Evolutionary conservation across 1,284 basidiomycete genomes (phyloP), one percentile per base, ranked within the genome.

Genomic region (Trichosporon ovoides): DNA sequence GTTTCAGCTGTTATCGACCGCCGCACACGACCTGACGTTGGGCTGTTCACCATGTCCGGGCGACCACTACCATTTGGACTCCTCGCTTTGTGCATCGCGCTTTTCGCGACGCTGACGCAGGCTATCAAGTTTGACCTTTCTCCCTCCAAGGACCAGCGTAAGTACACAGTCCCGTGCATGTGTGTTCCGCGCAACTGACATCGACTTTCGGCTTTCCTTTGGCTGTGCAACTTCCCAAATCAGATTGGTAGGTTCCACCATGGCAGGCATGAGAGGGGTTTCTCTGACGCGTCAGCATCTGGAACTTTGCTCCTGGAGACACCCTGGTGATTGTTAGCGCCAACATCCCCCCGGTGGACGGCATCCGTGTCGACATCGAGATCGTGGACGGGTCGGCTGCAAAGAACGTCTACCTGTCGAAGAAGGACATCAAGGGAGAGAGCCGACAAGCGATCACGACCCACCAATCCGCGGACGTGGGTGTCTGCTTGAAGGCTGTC

Each of bases 301-400:
- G 93, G 93, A 94, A 97, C 73, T 81, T 87, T 52, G 92, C 87
- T n/a, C 87, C 92, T 69, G 79, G 82, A 2, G 85, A 91, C 68
- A 84, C 89, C 7, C 85, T 96, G 31, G 89, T 95, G 68, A 90
- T 98, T 66, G 90, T 97, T 66, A 97, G 95, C 0, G 91, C 92
- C 57, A 95, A 95, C 72, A 85, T 93, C 37, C 85, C 86, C 0
- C 81, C 85, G 0, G 87, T 87, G 77, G 51, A 66, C 1, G 81
- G 82, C 60, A 90, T 93, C 77, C 83, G 90, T 19, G 82, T 97
- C 38, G 95, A 98, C 80, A 83, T 98, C 63, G 91, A 96, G 73
- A 92, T 98, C 62, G 80, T 97, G 55, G 96, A 98, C 78, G 91
- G 91, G 12, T 88, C 86, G 54, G 81, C 87, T 49, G 84, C 88